These are phyloP conservation scores for Trametes sanguinea DNA, from an alignment of 768 basidiomycete species.

Conservation along the genomic window DNA sequence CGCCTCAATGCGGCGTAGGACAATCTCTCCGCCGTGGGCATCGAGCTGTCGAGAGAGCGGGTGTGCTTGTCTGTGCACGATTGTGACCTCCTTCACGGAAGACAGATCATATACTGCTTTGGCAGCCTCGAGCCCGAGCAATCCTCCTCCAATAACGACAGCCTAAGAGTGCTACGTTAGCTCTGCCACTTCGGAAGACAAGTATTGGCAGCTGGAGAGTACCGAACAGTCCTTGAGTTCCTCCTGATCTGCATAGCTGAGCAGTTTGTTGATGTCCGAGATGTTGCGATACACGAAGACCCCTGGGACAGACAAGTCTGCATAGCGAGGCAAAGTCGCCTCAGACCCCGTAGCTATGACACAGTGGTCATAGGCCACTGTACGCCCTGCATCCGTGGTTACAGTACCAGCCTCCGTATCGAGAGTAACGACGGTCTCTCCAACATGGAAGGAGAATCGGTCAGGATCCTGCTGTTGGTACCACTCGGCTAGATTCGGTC, in stretches of 20 bases:
- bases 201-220: neutral
- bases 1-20: conserved; percentile 56
- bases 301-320: conserved; percentile 50
- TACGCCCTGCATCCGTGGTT: conserved; percentile 46
- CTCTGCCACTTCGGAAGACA: too few species aligned
- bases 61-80: conserved; percentile 52
- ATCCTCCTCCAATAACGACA: conserved; percentile 66
- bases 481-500: conserved; percentile 44
- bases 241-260: conserved; percentile 53
- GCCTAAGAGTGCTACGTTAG: conserved; percentile 30
- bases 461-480: conserved; percentile 59
- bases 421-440: conserved; percentile 48
- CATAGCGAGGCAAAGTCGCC: conserved; percentile 62
- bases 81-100: conserved; percentile 49
- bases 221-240: conserved; percentile 37
- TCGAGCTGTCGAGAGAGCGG: conserved; percentile 64
- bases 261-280: conserved; percentile 64
- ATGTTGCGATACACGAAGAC: conserved; percentile 76
- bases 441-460: conserved; percentile 52
- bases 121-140: conserved; percentile 74
- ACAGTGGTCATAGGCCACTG: conserved; percentile 59
- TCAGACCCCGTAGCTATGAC: conserved; percentile 71
- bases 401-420: conserved; percentile 44
- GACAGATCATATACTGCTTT: conserved; percentile 67
- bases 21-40: conserved; percentile 58